Evolutionary conservation across 176 grass and related monocot species (phyloP).

Genomic region (Oryza punctata): DNA sequence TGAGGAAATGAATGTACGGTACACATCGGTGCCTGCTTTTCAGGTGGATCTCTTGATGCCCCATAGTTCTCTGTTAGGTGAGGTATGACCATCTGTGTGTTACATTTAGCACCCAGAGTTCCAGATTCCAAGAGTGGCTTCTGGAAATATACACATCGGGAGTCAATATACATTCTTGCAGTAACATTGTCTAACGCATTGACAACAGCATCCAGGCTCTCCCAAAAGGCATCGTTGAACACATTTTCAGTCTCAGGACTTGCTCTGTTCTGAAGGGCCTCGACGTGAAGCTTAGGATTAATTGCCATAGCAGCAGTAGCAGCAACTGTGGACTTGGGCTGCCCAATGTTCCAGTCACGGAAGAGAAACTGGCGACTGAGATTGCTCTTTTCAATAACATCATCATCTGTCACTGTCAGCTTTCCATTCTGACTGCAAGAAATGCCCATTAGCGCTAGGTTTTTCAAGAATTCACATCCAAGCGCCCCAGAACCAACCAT

Average conservation of each 20-base stretch:
- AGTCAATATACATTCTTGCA: conserved; percentile 94
- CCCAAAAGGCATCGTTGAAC: conserved; percentile 86
- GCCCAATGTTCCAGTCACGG: conserved; percentile 93
- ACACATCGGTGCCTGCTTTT: conserved; percentile 96
- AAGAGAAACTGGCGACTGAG: conserved; percentile 97
- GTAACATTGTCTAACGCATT: conserved; percentile 90
- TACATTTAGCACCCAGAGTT: conserved; percentile 91
- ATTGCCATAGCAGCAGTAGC: conserved; percentile 74
- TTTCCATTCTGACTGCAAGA: conserved; percentile 70
- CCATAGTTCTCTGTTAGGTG: conserved; percentile 95
- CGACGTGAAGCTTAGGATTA: conserved; percentile 71
- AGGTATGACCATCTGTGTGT: conserved; percentile 96
- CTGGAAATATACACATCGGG: conserved; percentile 87
- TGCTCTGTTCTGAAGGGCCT: conserved; percentile 85
- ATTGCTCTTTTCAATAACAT: conserved; percentile 97
- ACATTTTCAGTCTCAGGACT: conserved; percentile 96
- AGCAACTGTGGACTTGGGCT: conserved; percentile 89
- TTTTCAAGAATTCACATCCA: conserved; percentile 94
- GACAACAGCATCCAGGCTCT: conserved; percentile 78
- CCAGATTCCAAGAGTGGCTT: conserved; percentile 92
- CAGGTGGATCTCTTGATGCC: conserved; percentile 93
- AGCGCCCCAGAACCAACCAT: conserved; percentile 90
- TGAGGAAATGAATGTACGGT: conserved; percentile 95
- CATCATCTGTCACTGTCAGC: conserved; percentile 87
- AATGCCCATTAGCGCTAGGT: conserved; percentile 87